These are phyloP conservation scores for Harringtonia lauricola DNA, from an alignment of 2,329 filamentous ascomycete genomes.

Conservation along the genomic window DNA sequence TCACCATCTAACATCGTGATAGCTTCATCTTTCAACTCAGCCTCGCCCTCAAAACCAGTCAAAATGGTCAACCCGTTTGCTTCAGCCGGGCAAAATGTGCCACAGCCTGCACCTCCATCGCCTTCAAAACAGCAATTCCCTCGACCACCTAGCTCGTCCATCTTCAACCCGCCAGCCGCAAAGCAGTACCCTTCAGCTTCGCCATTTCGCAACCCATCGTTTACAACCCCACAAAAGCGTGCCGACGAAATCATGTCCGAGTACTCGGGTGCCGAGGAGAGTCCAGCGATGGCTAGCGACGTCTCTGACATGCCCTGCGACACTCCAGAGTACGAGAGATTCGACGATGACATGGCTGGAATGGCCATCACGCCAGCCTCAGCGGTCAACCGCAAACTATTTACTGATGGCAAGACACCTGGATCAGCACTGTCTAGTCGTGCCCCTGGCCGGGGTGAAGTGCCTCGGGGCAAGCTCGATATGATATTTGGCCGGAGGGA, in stretches of 20 bases:
- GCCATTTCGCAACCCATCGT: conserved; percentile 51
- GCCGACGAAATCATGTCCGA: conserved; percentile 45
- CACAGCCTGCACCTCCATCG: conserved; percentile 8
- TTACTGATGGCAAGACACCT: conserved; percentile 2
- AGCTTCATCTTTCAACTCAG: conserved; percentile 13
- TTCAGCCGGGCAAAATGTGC: background rate
- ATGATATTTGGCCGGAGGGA: conserved; percentile 25
- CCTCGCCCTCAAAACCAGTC: conserved; percentile 14
- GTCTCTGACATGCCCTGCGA: conserved; percentile 40
- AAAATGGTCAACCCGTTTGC: conserved; percentile 17
- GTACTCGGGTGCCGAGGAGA: conserved; percentile 46
- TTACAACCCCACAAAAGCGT: conserved; percentile 50
- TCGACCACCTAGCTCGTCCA: conserved; percentile 28
- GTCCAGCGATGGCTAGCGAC: conserved; percentile 44
- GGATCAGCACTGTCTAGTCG: conserved; percentile 19
- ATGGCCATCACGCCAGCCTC: conserved; percentile 37
- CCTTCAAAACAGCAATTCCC: conserved; percentile 21
- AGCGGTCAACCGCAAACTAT: conserved; percentile 18
- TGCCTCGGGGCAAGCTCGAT: conserved; percentile 35
- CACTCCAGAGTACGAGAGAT: conserved; percentile 39
- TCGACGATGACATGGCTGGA: conserved; percentile 24
- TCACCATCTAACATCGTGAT: conserved; percentile 1
- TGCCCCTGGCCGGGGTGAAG: conserved; percentile 53
- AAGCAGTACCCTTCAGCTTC: conserved; percentile 35
- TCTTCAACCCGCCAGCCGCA: conserved; percentile 33